Base-by-base conservation (phyloP, 352 stramenopile genomes). In the Phytopythium delawarense region DNA sequence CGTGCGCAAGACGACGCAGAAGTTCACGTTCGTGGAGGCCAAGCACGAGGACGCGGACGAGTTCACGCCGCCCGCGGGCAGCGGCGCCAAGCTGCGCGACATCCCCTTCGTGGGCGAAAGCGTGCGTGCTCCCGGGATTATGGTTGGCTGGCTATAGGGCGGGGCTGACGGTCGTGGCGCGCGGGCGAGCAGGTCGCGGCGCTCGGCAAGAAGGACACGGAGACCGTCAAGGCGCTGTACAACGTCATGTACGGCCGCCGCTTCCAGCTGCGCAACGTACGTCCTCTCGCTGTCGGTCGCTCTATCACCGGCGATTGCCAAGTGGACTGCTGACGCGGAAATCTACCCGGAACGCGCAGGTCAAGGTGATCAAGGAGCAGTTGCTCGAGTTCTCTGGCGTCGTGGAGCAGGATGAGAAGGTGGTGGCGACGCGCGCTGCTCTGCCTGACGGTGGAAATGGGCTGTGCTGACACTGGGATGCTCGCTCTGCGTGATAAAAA, bases 171-270 rank as follows among this genome's bases (percentile, higher is more conserved):
- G 7, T 55, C 39, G 6, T 51, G 7, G 50, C n/a, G 7, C 34
- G 35, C 46, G 39, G 51, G 25, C 13, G 16, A 42, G 32, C 42
- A 92, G 81, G 69, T 94, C 16, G 73, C 81, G 45, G 75, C 75
- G 57, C 73, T 91, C 50, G 69, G 70, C 52, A 94, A 94, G 71
- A 88, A 89, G 63, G 67, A 94, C 37, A 63, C 61, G 5, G 85
- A 94, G 52, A 79, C 79, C 62, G 67, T 89, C 63, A 91, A 89
- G 64, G 76, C 82, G 63, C 79, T 94, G n/a, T 94, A 94, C 68
- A 79, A 58, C 54, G 75, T 90, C 63, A 89, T 94, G 79, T 94
- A 85, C 62, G 67, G 70, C 21, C 81, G 85, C 34, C 85, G 85
- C 25, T 94, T 88, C 70, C 82, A 91, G 76, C 71, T 80, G 59